Evolutionary conservation across 805 yeast species (phyloP).

Genomic region (Spathaspora arborariae): DNA sequence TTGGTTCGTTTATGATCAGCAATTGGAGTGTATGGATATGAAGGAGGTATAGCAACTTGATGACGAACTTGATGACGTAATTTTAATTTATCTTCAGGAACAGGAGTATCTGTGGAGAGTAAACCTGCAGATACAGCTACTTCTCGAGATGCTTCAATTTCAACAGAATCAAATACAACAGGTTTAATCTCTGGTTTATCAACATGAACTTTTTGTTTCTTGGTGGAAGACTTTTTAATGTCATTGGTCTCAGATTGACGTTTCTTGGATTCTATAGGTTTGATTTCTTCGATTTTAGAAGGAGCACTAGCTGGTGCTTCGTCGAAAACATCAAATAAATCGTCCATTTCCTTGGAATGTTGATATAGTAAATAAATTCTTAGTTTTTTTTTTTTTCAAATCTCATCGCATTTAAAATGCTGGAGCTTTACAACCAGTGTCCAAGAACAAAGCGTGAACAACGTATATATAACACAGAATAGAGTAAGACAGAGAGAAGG

Average conservation of each 20-base stretch:
- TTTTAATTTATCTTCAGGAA: slow-evolving; percentile 42
- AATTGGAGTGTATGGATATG: slow-evolving; percentile 82
- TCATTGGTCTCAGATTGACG: slow-evolving; percentile 17
- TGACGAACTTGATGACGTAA: slow-evolving; percentile 93
- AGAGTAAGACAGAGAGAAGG: too few species aligned
- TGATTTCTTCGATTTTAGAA: slow-evolving; percentile 18
- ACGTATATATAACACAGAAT: neutral
- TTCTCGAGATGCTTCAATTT: slow-evolving; percentile 85
- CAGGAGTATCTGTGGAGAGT: neutral
- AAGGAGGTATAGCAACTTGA: slow-evolving; percentile 95
- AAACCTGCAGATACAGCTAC: slow-evolving; percentile 80
- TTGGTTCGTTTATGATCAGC: slow-evolving; percentile 74
- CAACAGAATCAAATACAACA: slow-evolving; percentile 81
- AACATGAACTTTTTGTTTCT: slow-evolving; percentile 14
- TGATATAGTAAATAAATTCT: neutral
- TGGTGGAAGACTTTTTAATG: slow-evolving; percentile 19
- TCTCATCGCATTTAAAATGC: neutral
- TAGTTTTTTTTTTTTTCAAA: neutral
- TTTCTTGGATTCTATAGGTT: slow-evolving; percentile 8
- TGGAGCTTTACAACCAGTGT: neutral
- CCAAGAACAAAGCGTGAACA: neutral
- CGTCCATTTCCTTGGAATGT: slow-evolving; percentile 30
- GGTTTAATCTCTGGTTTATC: slow-evolving; percentile 50
- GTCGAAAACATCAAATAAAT: slow-evolving; percentile 59
- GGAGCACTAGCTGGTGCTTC: slow-evolving; percentile 46